phyloP scores from a whole-genome alignment of 208 protist species.

The Trichomonas tenax region DNA sequence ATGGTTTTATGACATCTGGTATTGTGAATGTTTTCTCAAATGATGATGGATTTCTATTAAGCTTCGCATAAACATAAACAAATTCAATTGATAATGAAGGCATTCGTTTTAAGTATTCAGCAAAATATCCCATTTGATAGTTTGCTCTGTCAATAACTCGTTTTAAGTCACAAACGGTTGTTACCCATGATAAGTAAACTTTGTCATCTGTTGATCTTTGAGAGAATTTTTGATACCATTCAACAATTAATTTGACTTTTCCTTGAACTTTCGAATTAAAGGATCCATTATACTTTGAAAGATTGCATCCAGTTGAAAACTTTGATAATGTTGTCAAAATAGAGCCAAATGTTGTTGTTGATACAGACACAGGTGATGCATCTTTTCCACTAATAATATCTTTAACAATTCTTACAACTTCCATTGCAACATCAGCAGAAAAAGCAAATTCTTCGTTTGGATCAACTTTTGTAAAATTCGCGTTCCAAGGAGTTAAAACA shows the following conservation, averaged over 20 bases:
- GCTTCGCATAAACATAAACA: background rate
- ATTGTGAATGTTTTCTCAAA: background rate
- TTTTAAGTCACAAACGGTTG: background rate
- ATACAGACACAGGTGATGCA: no score
- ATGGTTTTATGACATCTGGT: background rate
- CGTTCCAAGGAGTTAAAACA: background rate
- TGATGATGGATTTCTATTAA: no score
- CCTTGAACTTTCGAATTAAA: no score
- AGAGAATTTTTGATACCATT: background rate
- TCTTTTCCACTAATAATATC: no score
- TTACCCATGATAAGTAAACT: background rate
- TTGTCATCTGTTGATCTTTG: background rate
- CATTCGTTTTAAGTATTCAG: background rate
- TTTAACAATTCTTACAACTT: no score
- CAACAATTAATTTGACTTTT: background rate
- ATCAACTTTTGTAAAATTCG: background rate
- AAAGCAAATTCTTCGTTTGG: no score
- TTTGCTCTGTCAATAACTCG: background rate
- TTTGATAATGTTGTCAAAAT: no score
- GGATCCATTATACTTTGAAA: no score
- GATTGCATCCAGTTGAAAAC: no score
- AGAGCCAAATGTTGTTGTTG: background rate
- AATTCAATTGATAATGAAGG: background rate
- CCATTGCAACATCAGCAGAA: no score
- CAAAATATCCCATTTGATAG: background rate